Evolutionary conservation across 768 basidiomycete genomes (phyloP).

Genomic region (Leccinum barrowsii): DNA sequence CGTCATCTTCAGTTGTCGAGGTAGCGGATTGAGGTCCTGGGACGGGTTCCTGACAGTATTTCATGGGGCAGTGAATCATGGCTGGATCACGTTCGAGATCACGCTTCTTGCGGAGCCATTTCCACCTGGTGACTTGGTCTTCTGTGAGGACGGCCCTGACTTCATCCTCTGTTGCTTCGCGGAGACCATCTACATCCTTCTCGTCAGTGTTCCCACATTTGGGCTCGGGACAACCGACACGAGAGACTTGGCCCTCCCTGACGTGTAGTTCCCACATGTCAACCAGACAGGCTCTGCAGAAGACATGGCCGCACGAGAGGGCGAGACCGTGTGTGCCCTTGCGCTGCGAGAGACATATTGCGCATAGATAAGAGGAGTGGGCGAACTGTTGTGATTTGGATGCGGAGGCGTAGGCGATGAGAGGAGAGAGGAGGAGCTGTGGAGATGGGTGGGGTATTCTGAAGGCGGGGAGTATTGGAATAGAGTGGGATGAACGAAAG

Average conservation of each 20-base stretch:
- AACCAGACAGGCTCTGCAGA: constrained; percentile 75
- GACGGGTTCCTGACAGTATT: constrained; percentile 79
- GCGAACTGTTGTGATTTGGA: constrained; percentile 54
- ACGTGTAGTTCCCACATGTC: constrained; percentile 85
- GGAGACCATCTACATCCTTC: constrained; percentile 25
- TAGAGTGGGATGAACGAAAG: constrained; percentile 21
- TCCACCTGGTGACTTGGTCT: constrained; percentile 67
- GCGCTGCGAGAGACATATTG: constrained; percentile 68
- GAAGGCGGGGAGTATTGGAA: background rate
- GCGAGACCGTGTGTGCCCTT: constrained; percentile 76
- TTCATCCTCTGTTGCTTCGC: constrained; percentile 66
- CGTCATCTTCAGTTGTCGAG: constrained; percentile 37
- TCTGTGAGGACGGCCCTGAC: constrained; percentile 67
- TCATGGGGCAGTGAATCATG: constrained; percentile 76
- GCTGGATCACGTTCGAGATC: constrained; percentile 76
- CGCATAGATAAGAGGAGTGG: constrained; percentile 62
- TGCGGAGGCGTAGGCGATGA: constrained; percentile 47
- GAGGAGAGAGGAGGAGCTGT: constrained; percentile 43
- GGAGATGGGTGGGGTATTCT: constrained; percentile 56
- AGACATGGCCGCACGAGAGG: constrained; percentile 72
- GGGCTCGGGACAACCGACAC: constrained; percentile 79
- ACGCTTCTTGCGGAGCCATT: constrained; percentile 70
- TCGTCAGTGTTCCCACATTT: constrained; percentile 58
- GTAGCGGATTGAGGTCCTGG: constrained; percentile 43
- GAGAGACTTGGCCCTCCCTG: constrained; percentile 68